These are phyloP conservation scores for Coemansia sp. DNA, from an alignment of 192 early-diverging fungal species.

Conservation along the genomic window DNA sequence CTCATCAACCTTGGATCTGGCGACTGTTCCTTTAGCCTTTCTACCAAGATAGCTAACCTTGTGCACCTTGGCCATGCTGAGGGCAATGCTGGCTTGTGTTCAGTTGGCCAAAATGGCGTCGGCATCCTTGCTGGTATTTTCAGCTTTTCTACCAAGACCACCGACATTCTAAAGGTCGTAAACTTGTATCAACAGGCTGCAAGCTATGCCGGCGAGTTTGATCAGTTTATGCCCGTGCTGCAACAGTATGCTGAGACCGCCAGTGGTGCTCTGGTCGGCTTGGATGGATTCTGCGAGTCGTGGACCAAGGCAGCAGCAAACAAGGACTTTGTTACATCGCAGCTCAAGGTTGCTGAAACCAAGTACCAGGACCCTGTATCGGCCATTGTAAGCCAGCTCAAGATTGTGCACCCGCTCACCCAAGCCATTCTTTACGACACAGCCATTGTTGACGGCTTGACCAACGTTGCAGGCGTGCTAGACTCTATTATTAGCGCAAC, in stretches of 20 bases:
- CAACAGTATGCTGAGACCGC: constrained; percentile 1
- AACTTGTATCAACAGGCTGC: constrained; percentile 16
- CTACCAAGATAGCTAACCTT: not conserved
- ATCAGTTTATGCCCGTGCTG: constrained; percentile 9
- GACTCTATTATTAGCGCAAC: constrained; percentile 15
- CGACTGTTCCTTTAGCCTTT: not conserved
- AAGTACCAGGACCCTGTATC: constrained; percentile 32
- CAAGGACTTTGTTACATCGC: constrained; percentile 30
- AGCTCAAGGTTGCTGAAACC: constrained; percentile 17
- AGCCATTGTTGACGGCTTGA: constrained; percentile 29
- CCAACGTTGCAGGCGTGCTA: constrained; percentile 16
- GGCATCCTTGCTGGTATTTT: constrained; percentile 11
- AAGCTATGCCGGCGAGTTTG: constrained; percentile 26
- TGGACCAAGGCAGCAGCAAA: constrained; percentile 36
- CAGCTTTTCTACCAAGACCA: constrained; percentile 28
- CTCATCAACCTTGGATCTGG: constrained; percentile 1
- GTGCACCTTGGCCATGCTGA: not conserved
- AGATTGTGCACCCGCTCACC: constrained; percentile 17
- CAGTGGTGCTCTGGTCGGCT: constrained; percentile 21
- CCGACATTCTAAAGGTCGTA: constrained; percentile 40
- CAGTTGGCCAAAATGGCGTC: constrained; percentile 1
- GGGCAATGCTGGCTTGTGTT: not conserved
- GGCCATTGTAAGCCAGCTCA: constrained; percentile 13
- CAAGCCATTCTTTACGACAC: constrained; percentile 45
- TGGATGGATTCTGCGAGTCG: constrained; percentile 42